phyloP scores from a whole-genome alignment of 2,329 filamentous ascomycete species.

The Hypoxylon sp. region DNA sequence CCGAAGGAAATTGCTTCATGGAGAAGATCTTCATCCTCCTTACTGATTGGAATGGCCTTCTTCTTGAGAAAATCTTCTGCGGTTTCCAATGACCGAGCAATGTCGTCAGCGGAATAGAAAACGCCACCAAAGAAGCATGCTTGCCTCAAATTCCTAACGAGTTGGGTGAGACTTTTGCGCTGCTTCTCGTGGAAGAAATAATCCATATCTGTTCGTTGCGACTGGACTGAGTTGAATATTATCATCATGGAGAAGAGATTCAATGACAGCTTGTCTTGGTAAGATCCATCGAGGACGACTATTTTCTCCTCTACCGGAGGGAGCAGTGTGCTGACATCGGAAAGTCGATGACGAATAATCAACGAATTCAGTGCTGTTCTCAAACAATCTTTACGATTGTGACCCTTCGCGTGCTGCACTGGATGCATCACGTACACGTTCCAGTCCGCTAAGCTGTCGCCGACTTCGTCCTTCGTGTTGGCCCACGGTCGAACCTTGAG shows the following conservation, averaged over 20 bases:
- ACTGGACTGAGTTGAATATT: constrained; percentile 88
- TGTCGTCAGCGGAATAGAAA: constrained; percentile 75
- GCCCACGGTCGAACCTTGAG: constrained; percentile 84
- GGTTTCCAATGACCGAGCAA: constrained; percentile 73
- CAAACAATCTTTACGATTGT: constrained; percentile 73
- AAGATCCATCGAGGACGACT: constrained; percentile 82
- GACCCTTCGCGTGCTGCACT: constrained; percentile 62
- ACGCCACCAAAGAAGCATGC: constrained; percentile 88
- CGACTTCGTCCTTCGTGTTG: constrained; percentile 66
- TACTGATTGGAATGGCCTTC: constrained; percentile 68
- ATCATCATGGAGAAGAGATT: constrained; percentile 89
- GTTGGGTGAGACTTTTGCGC: constrained; percentile 71
- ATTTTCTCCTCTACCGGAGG: constrained; percentile 79
- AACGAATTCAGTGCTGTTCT: constrained; percentile 78
- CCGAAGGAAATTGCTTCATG: constrained; percentile 75
- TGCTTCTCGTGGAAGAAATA: constrained; percentile 90
- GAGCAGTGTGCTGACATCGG: constrained; percentile 76
- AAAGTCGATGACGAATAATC: constrained; percentile 82
- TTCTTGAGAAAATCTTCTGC: constrained; percentile 76
- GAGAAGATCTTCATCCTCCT: constrained; percentile 72
- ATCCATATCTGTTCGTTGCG: constrained; percentile 83
- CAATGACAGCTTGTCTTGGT: constrained; percentile 84
- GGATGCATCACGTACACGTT: constrained; percentile 75
- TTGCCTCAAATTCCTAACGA: constrained; percentile 84
- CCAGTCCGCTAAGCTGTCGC: constrained; percentile 76